Percentiles rank a stretch among this genome's conserved stretches.
Conservation (phyloP, 192 early-diverging fungal genomes). For the Gigaspora rosea region DNA sequence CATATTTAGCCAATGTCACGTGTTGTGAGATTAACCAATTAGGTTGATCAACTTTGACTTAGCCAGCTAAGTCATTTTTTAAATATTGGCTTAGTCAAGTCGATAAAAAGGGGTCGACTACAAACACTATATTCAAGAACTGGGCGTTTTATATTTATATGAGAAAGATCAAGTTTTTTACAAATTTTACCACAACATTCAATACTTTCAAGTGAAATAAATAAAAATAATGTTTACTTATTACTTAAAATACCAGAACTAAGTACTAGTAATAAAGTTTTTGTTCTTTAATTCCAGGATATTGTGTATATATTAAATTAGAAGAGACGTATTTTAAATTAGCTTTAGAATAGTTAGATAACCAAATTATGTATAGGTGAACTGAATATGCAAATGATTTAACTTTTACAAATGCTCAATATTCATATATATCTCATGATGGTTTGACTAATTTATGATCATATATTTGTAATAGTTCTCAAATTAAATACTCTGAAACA, state of each 20-base stretch:
- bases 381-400: conserved; percentile 3
- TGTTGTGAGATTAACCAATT: no score
- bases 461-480: background rate
- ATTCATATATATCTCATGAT: background rate
- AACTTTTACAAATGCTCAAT: conserved; percentile 7
- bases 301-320: background rate
- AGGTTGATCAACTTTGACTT: no score
- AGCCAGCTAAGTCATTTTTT: no score
- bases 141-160: background rate
- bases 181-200: no score
- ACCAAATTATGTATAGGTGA: background rate
- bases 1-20: no score
- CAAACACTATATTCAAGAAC: background rate
- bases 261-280: conserved; percentile 21
- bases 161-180: no score
- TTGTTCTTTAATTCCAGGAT: conserved; percentile 9
- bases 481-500: conserved; percentile 3
- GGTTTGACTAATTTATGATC: background rate
- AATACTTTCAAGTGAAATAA: no score
- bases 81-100: no score
- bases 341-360: background rate
- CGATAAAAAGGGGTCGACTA: no score
- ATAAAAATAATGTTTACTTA: no score
- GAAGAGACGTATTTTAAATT: background rate
- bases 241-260: no score